Percentiles rank a stretch among this genome's conserved stretches.
These are phyloP conservation scores for Termitomyces sp. DNA, from an alignment of 768 basidiomycete genomes.

Conservation along the genomic window DNA sequence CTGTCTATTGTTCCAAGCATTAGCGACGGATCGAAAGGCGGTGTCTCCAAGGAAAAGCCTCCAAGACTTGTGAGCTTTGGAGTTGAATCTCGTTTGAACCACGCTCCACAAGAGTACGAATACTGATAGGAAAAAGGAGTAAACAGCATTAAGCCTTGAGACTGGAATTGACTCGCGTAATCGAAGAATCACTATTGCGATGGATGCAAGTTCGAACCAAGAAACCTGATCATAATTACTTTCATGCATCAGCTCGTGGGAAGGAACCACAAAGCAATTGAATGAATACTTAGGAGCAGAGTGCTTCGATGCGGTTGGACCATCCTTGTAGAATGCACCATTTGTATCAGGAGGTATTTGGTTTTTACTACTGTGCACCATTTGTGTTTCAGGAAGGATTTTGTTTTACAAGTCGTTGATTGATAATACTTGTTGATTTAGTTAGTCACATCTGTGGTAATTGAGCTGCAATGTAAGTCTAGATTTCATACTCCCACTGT, in stretches of 20 bases:
- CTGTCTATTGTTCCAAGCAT: conserved; percentile 14
- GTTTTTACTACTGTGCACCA: too few relatives aligned
- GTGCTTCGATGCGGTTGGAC: not conserved
- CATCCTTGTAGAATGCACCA: not conserved
- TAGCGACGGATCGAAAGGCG: conserved; percentile 6
- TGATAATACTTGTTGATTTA: too few relatives aligned
- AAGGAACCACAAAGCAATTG: not conserved
- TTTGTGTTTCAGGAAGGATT: too few relatives aligned
- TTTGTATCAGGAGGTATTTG: too few relatives aligned
- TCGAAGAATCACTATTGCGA: not conserved
- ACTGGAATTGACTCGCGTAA: not conserved
- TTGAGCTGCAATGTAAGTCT: too few relatives aligned
- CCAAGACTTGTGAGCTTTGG: conserved; percentile 17
- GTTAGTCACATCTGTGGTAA: too few relatives aligned
- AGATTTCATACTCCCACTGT: too few relatives aligned
- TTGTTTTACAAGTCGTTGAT: too few relatives aligned
- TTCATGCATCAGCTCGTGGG: not conserved
- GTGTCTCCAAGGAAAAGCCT: conserved; percentile 18
- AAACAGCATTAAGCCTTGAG: not conserved
- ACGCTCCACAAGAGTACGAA: conserved; percentile 13
- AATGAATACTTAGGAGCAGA: not conserved
- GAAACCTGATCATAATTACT: conserved; percentile 1
- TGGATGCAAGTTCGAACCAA: not conserved
- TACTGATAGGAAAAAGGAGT: conserved; percentile 7
- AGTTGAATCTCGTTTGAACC: conserved; percentile 11